Conservation (phyloP, 768 basidiomycete species). For the Mycena maculata region DNA sequence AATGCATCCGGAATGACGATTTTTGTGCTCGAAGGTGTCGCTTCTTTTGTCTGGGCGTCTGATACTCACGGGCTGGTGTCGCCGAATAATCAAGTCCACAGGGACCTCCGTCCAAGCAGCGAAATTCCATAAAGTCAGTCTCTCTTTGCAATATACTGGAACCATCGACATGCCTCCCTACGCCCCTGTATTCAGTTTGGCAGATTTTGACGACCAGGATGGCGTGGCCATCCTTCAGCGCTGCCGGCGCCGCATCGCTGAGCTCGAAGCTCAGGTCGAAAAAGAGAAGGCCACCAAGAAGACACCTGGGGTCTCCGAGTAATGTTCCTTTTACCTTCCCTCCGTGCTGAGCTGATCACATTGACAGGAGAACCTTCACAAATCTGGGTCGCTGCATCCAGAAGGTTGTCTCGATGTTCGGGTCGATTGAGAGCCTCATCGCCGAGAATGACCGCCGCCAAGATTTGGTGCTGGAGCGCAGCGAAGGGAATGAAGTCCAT, state of each 20-base stretch:
- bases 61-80: background rate
- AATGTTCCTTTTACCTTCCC: too few relatives aligned
- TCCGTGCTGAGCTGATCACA: background rate
- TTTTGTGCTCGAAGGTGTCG: background rate
- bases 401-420: conserved; percentile 3
- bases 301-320: background rate
- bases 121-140: background rate
- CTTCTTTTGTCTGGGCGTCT: background rate
- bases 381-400: background rate
- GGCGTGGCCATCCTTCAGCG: background rate
- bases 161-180: background rate
- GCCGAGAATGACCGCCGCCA: conserved; percentile 8
- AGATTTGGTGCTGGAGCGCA: background rate
- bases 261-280: background rate
- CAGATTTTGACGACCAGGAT: conserved; percentile 2
- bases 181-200: background rate
- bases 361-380: background rate
- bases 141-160: background rate
- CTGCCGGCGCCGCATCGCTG: background rate
- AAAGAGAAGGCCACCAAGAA: background rate
- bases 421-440: background rate
- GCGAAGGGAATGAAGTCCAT: background rate
- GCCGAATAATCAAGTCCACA: background rate
- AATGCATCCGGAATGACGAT: background rate
- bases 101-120: background rate